Percentiles rank a stretch among this genome's conserved stretches.
Evolutionary conservation across 768 basidiomycete species (phyloP).

Genomic region (Cystofilobasidium bisporidii): DNA sequence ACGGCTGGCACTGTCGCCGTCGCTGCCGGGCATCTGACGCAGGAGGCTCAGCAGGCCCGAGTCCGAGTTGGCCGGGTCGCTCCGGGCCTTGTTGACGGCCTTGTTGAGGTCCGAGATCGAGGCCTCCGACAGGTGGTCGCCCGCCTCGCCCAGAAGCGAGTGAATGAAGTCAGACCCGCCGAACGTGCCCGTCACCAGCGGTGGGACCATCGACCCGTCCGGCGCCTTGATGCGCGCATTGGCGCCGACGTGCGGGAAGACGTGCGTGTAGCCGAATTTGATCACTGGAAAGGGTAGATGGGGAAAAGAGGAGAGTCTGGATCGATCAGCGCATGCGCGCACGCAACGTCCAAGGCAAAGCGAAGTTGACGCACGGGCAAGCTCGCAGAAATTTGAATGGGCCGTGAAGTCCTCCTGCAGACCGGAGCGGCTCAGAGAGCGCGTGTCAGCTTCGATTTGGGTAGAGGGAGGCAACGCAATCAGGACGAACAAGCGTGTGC

Average conservation of each 20-base stretch:
- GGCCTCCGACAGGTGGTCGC: conserved; percentile 55
- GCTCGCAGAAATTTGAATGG: conserved; percentile 68
- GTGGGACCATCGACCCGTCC: conserved; percentile 64
- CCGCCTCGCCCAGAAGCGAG: conserved; percentile 46
- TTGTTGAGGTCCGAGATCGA: conserved; percentile 80
- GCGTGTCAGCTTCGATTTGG: too few species aligned
- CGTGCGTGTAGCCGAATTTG: conserved; percentile 59
- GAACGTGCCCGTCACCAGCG: conserved; percentile 59
- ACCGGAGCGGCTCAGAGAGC: too few species aligned
- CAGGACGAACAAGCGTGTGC: conserved; percentile 29
- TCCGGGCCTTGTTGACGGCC: conserved; percentile 61
- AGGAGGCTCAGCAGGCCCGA: conserved; percentile 51
- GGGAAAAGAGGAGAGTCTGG: background rate
- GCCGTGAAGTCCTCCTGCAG: conserved; percentile 87
- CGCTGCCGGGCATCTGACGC: conserved; percentile 54
- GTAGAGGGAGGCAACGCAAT: too few species aligned
- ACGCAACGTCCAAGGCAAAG: background rate
- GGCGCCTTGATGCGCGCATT: conserved; percentile 63
- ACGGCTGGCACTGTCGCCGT: conserved; percentile 53
- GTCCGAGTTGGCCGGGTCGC: conserved; percentile 45
- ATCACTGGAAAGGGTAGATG: conserved; percentile 46
- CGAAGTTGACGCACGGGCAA: conserved; percentile 36
- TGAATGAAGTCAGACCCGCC: conserved; percentile 59
- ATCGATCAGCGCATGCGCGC: too few species aligned
- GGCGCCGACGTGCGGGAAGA: conserved; percentile 82